Conservation (phyloP, 768 basidiomycete species). For the Termitomyces bulborhizus region DNA sequence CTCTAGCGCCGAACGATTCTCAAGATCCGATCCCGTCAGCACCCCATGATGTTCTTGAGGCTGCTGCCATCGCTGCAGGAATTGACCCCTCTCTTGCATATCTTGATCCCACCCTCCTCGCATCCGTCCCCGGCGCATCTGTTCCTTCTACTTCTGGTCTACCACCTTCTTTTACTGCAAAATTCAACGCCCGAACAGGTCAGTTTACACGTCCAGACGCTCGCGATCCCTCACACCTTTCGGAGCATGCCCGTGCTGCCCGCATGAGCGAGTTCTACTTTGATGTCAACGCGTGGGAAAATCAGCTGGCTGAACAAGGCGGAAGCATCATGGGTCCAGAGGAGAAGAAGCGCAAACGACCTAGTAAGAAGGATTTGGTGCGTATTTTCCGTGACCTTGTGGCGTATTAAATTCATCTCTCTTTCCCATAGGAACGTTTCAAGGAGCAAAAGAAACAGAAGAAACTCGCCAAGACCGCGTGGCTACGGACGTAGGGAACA, state of each 20-base stretch:
- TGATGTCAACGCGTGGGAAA: constrained; percentile 76
- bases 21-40: constrained; percentile 18
- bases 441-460: constrained; percentile 77
- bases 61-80: constrained; percentile 69
- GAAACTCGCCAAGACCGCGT: constrained; percentile 86
- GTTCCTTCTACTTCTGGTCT: constrained; percentile 26
- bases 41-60: constrained; percentile 49
- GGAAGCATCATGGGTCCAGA: constrained; percentile 32
- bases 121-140: constrained; percentile 19
- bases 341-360: constrained; percentile 72
- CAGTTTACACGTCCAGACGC: constrained; percentile 61
- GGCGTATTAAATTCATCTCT: constrained; percentile 10
- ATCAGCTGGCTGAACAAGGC: constrained; percentile 49
- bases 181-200: constrained; percentile 80
- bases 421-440: constrained; percentile 59
- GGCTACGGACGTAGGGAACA: constrained; percentile 58
- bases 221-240: constrained; percentile 69
- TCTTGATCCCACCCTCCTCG: constrained; percentile 70
- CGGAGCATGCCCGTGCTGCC: constrained; percentile 75
- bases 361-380: constrained; percentile 81
- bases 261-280: constrained; percentile 89
- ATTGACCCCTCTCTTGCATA: constrained; percentile 80
- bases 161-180: constrained; percentile 51
- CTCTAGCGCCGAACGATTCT: constrained; percentile 30
- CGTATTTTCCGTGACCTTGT: constrained; percentile 19